Evolutionary conservation across 441 rosid species (phyloP).

Genomic region (Dalechampia spathulata): DNA sequence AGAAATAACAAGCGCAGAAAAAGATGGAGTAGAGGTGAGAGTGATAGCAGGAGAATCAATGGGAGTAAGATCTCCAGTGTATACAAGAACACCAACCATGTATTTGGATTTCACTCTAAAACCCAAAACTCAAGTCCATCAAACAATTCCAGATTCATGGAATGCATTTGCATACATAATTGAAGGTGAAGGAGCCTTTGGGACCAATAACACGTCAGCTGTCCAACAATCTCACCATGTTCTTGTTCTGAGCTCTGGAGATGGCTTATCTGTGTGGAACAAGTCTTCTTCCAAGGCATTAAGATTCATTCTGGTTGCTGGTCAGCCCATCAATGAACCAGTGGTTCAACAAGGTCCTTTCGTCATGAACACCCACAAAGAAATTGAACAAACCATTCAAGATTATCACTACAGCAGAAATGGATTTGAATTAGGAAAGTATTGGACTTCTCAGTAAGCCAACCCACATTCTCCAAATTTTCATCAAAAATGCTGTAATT

Average conservation of each 20-base stretch:
- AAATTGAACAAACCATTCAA: slow-evolving; percentile 64
- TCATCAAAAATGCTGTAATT: too few species aligned
- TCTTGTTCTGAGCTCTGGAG: slow-evolving; percentile 64
- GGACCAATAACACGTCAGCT: slow-evolving; percentile 31
- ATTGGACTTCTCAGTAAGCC: slow-evolving; percentile 64
- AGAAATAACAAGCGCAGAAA: slow-evolving; percentile 52
- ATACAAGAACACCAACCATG: slow-evolving; percentile 78
- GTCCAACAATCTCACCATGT: slow-evolving; percentile 44
- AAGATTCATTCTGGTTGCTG: slow-evolving; percentile 62
- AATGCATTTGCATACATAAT: slow-evolving; percentile 58
- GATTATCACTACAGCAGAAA: slow-evolving; percentile 60
- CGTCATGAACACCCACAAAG: slow-evolving; percentile 85
- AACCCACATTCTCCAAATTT: too few species aligned
- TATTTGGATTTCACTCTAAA: slow-evolving; percentile 69
- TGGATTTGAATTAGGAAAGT: slow-evolving; percentile 72
- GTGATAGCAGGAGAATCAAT: slow-evolving; percentile 86
- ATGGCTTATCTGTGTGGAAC: slow-evolving; percentile 69
- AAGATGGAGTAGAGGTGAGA: slow-evolving; percentile 57
- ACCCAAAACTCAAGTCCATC: slow-evolving; percentile 53
- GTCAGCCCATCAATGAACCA: slow-evolving; percentile 76
- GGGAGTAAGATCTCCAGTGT: slow-evolving; percentile 64
- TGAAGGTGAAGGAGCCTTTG: slow-evolving; percentile 79
- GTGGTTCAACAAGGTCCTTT: slow-evolving; percentile 84
- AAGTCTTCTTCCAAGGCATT: slow-evolving; percentile 50
- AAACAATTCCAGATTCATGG: slow-evolving; percentile 65